Conservation (phyloP, 768 basidiomycete species). For the Lactarius quietus region DNA sequence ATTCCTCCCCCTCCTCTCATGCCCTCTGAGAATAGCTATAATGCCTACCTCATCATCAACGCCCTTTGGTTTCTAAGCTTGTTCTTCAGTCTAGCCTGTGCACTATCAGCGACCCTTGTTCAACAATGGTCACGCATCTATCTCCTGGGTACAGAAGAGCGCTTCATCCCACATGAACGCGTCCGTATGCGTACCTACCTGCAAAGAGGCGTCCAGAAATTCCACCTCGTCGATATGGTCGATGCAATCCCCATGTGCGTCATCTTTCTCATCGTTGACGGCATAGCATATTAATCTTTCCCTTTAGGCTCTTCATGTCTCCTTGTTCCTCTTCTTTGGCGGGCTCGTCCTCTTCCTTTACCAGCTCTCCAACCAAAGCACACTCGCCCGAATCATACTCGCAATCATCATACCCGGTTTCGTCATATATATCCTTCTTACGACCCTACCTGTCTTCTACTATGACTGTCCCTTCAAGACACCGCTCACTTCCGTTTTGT, state of each 20-base stretch:
- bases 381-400: constrained; percentile 12
- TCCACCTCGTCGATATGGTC: constrained; percentile 17
- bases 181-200: constrained; percentile 21
- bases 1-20: neutral
- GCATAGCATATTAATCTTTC: neutral
- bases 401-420: neutral
- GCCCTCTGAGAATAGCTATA: neutral
- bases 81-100: constrained; percentile 17
- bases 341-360: constrained; percentile 19
- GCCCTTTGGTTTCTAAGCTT: constrained; percentile 26
- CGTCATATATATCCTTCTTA: constrained; percentile 11
- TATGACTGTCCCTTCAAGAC: constrained; percentile 20
- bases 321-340: constrained; percentile 19
- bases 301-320: constrained; percentile 15
- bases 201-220: constrained; percentile 15
- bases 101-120: constrained; percentile 21
- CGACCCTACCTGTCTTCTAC: constrained; percentile 13
- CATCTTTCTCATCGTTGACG: neutral
- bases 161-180: constrained; percentile 13
- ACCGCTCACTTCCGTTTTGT: constrained; percentile 15
- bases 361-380: neutral
- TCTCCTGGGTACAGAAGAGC: constrained; percentile 15
- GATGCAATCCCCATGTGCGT: constrained; percentile 14
- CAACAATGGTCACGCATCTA: constrained; percentile 26
- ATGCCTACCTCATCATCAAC: constrained; percentile 17